Evolutionary conservation across 805 yeast species (phyloP).

Genomic region (Yueomyces sinensis): DNA sequence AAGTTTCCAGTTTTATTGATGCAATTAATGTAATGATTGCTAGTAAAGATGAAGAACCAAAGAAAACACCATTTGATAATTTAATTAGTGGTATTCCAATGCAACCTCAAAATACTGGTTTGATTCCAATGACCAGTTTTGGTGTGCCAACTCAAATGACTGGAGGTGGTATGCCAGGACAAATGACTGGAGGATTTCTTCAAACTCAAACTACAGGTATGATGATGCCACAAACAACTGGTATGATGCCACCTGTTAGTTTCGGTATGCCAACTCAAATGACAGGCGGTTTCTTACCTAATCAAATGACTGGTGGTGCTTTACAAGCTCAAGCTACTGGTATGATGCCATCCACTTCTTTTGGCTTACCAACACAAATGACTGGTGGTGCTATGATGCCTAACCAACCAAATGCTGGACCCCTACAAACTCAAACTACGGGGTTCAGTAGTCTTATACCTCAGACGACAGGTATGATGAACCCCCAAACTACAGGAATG

Average conservation of each 20-base stretch:
- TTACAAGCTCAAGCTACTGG: slow-evolving; percentile 10
- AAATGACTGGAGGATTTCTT: slow-evolving; percentile 17
- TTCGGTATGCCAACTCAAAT: slow-evolving; percentile 12
- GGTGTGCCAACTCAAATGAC: slow-evolving; percentile 10
- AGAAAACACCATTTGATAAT: slow-evolving; percentile 30
- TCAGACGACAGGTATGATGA: not conserved
- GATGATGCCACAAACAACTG: slow-evolving; percentile 28
- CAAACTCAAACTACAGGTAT: slow-evolving; percentile 1
- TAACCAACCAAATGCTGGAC: slow-evolving; percentile 28
- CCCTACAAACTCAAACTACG: slow-evolving; percentile 1
- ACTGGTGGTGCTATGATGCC: slow-evolving; percentile 13
- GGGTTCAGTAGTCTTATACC: not conserved
- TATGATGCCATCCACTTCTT: slow-evolving; percentile 24
- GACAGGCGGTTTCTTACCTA: slow-evolving; percentile 12
- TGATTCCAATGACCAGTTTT: slow-evolving; percentile 11
- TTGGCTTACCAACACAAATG: slow-evolving; percentile 16
- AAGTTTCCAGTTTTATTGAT: slow-evolving; percentile 81
- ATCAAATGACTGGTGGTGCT: slow-evolving; percentile 1
- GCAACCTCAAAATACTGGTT: slow-evolving; percentile 6
- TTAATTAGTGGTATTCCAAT: slow-evolving; percentile 8
- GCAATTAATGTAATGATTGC: slow-evolving; percentile 72
- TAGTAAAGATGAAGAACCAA: slow-evolving; percentile 25
- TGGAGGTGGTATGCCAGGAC: slow-evolving; percentile 31
- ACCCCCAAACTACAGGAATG: slow-evolving; percentile 32
- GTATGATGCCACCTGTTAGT: slow-evolving; percentile 26